Evolutionary conservation across 1,139 yeast species (phyloP).

Genomic region (Zygoascus sp.): DNA sequence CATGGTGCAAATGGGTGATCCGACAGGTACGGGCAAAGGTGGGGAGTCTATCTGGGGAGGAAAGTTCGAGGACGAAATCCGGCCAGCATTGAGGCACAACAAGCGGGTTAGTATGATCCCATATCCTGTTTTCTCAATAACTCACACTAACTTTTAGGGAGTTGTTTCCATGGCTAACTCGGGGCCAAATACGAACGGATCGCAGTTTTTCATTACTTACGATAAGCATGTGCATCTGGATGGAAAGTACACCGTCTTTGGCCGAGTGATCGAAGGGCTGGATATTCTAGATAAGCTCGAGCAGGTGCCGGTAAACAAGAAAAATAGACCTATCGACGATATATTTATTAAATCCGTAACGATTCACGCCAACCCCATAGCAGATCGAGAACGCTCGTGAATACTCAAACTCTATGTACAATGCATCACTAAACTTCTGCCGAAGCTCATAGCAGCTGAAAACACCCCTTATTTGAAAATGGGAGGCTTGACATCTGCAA

Average conservation of each 20-base stretch:
- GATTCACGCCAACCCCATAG: slow-evolving; percentile 40
- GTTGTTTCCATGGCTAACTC: slow-evolving; percentile 45
- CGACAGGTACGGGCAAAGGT: slow-evolving; percentile 48
- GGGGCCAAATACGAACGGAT: slow-evolving; percentile 43
- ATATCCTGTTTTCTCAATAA: not conserved
- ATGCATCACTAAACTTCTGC: not conserved
- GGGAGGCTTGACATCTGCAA: slow-evolving; percentile 51
- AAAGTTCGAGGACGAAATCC: slow-evolving; percentile 47
- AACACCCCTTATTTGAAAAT: slow-evolving; percentile 25
- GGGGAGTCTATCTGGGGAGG: slow-evolving; percentile 52
- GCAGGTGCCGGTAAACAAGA: slow-evolving; percentile 36
- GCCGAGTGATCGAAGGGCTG: slow-evolving; percentile 44
- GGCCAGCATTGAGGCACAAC: slow-evolving; percentile 40
- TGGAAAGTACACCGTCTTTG: slow-evolving; percentile 56
- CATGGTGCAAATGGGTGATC: slow-evolving; percentile 50
- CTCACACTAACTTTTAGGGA: slow-evolving; percentile 32
- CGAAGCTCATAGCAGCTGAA: not conserved
- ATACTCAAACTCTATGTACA: slow-evolving; percentile 10
- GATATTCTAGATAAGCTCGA: slow-evolving; percentile 40
- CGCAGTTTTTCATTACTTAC: slow-evolving; percentile 43
- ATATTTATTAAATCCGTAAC: slow-evolving; percentile 38
- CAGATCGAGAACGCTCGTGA: slow-evolving; percentile 16
- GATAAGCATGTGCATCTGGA: slow-evolving; percentile 44
- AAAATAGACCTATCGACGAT: slow-evolving; percentile 40
- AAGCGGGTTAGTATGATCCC: slow-evolving; percentile 36